Evolutionary conservation across 2,329 filamentous ascomycete genomes (phyloP).

Genomic region (Trichoderma simmonsii): DNA sequence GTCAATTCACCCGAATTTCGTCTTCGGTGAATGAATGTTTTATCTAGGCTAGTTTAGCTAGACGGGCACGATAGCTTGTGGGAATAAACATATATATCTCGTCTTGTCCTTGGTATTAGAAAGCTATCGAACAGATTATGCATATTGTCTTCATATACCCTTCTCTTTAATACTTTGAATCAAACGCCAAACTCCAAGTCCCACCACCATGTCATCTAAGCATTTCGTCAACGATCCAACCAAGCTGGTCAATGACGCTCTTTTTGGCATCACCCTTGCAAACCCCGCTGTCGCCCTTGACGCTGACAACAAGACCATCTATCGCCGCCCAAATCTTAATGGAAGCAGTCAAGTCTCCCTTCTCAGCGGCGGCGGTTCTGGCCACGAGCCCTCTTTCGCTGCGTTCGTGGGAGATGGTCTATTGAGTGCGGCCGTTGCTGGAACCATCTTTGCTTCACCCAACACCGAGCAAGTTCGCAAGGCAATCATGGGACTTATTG

Average conservation of each 20-base stretch:
- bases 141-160: background rate
- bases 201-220: background rate
- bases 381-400: background rate
- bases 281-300: background rate
- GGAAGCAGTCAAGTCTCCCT: background rate
- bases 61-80: background rate
- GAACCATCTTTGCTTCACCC: background rate
- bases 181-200: background rate
- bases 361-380: background rate
- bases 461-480: background rate
- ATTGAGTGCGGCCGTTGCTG: background rate
- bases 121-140: background rate
- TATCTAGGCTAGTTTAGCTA: background rate
- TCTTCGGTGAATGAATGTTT: background rate
- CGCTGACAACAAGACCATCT: background rate
- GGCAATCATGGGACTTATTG: background rate
- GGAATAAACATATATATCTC: background rate
- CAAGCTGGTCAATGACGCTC: background rate
- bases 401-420: background rate
- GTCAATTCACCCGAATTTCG: background rate
- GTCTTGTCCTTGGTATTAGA: background rate
- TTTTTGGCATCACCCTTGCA: background rate
- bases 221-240: background rate
- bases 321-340: background rate
- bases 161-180: background rate